Conservation (phyloP, 108 stramenopile genomes). For the Nitzschia sp. region DNA sequence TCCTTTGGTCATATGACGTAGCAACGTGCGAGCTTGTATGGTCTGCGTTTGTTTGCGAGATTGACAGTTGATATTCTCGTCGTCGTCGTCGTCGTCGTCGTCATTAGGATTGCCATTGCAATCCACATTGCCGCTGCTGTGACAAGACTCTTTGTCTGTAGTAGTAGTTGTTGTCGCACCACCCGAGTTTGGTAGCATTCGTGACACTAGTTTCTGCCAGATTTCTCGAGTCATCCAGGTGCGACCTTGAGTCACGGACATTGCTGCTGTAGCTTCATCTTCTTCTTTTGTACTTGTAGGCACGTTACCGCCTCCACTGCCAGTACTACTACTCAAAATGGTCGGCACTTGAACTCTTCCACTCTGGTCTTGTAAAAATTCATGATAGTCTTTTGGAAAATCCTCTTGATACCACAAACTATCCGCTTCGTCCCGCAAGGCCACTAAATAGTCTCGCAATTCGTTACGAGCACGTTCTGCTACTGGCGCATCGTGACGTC, state of each 20-base stretch:
- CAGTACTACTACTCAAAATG: background rate
- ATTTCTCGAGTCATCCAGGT: slow-evolving; percentile 12
- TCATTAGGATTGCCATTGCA: background rate
- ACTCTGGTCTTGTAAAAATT: background rate
- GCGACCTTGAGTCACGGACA: background rate
- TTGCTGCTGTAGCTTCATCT: too few species aligned
- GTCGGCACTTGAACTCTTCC: background rate
- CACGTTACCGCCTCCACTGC: background rate
- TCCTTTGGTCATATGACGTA: slow-evolving; percentile 81
- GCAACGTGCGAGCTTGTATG: slow-evolving; percentile 40
- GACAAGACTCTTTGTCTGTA: background rate
- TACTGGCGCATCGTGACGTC: slow-evolving; percentile 50
- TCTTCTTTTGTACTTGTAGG: background rate
- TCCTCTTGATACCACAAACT: slow-evolving; percentile 8
- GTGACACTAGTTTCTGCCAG: background rate
- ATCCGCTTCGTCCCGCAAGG: slow-evolving; percentile 7
- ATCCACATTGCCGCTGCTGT: background rate
- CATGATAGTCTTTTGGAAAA: background rate
- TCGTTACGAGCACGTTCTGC: slow-evolving; percentile 47
- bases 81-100: background rate
- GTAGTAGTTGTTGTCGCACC: background rate
- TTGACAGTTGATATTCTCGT: background rate
- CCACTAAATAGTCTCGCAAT: slow-evolving; percentile 11
- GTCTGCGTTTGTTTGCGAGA: slow-evolving; percentile 39
- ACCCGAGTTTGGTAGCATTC: background rate